phyloP scores from a whole-genome alignment of 768 basidiomycete genomes.

The Suillus ampliporus region DNA sequence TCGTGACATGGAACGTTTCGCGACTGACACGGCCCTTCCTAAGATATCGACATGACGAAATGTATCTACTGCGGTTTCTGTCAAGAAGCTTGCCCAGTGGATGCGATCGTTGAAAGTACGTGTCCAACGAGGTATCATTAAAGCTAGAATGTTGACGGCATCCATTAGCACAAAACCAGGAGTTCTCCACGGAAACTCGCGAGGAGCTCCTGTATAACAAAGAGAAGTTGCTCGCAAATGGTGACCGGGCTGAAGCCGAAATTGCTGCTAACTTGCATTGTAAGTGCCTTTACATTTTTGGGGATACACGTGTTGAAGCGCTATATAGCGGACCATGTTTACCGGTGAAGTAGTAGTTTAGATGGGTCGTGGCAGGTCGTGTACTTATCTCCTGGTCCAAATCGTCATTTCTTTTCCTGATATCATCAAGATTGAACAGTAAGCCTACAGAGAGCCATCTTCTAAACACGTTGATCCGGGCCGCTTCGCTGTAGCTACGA shows the following conservation, averaged over 20 bases:
- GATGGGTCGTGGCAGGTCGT: conserved; percentile 20
- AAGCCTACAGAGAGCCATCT: neutral
- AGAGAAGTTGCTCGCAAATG: conserved; percentile 96
- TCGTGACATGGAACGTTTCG: conserved; percentile 14
- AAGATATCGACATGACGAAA: conserved; percentile 99
- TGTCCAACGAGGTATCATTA: conserved; percentile 22
- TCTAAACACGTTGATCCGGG: conserved; percentile 8
- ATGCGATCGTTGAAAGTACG: conserved; percentile 98
- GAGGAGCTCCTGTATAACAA: conserved; percentile 99
- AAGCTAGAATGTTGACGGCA: conserved; percentile 6
- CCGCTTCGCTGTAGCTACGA: neutral
- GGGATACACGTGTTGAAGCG: conserved; percentile 28
- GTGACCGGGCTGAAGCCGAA: conserved; percentile 96
- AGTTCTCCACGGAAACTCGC: conserved; percentile 96
- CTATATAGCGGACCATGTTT: conserved; percentile 80
- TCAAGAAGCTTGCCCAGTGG: conserved; percentile 99
- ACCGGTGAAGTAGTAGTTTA: conserved; percentile 57
- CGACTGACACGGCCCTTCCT: conserved; percentile 11
- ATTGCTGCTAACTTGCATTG: conserved; percentile 93
- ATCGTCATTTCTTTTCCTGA: conserved; percentile 1
- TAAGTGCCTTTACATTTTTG: conserved; percentile 40
- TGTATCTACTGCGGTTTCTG: conserved; percentile 99
- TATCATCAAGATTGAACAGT: conserved; percentile 7
- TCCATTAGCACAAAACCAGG: conserved; percentile 88
- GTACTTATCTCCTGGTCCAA: conserved; percentile 27